Conservation (phyloP, 768 basidiomycete genomes). For the Auricularia sp. region DNA sequence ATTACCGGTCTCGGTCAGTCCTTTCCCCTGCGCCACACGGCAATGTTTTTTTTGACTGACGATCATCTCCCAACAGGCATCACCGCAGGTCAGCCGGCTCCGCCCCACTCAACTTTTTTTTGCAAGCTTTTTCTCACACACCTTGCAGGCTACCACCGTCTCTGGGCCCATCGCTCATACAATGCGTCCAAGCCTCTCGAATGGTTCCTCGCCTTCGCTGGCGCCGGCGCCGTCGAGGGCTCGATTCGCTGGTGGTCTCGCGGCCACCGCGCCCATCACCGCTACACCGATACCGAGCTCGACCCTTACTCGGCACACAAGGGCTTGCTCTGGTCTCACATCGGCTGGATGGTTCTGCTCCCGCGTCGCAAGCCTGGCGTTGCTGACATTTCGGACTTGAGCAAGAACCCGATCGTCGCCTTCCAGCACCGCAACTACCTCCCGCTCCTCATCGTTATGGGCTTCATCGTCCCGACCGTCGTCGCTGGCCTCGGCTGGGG, state of each 20-base stretch:
- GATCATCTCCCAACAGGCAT: conserved; percentile 29
- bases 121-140: conserved; percentile 3
- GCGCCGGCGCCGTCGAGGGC: conserved; percentile 76
- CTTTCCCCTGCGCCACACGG: background rate
- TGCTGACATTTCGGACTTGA: conserved; percentile 64
- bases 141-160: conserved; percentile 54
- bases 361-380: conserved; percentile 60
- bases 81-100: conserved; percentile 31
- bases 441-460: conserved; percentile 50
- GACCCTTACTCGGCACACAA: conserved; percentile 78
- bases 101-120: background rate
- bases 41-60: background rate
- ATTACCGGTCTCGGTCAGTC: conserved; percentile 74
- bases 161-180: conserved; percentile 82
- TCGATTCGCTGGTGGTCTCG: conserved; percentile 85
- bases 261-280: conserved; percentile 74
- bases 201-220: conserved; percentile 58
- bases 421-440: conserved; percentile 61
- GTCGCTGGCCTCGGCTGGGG: conserved; percentile 64
- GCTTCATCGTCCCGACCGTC: conserved; percentile 56
- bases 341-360: conserved; percentile 80
- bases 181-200: conserved; percentile 66
- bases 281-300: conserved; percentile 76
- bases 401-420: conserved; percentile 50
- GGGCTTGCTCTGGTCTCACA: conserved; percentile 69